Evolutionary conservation across 768 basidiomycete genomes (phyloP), one percentile per base, ranked within the genome.

Genomic region (Amanita rubescens): DNA sequence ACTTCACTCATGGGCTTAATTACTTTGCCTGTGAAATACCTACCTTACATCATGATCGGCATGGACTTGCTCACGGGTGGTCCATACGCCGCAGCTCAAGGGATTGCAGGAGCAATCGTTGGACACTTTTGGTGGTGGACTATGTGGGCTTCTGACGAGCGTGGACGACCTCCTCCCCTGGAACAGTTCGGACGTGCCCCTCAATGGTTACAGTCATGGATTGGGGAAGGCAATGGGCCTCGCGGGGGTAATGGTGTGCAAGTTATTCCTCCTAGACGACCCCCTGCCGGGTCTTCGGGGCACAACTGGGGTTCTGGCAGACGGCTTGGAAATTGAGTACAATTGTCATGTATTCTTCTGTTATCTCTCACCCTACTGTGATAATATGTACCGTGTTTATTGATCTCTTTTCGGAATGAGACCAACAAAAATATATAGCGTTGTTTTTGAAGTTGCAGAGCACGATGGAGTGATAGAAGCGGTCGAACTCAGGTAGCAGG

Each of bases 81-180:
- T 3, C 78, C 82, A 0, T 35, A 55, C 1, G 78, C 75, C 3
- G 86, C 83, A 3, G 77, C 80, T 6, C 61, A 72, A 24, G 70
- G 77, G 22, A 63, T 90, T 45, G 82, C 84, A 0, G 92, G 92
- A 7, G 76, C 86, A 32, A 75, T 89, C 30, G 78, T 84, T 2
- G 91, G 91, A 0, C 90, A 94, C 63, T 64, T 79, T 8, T 93
- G 89, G 87, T 90, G 85, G 82, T 88, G 82, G 83, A 63, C 71
- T 22, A 74, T 89, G 7, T 83, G 82, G 75, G 77, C 79, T 3
- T 10, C 42, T 11, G 69, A 70, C 30, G 69, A 66, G 15, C 63
- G 72, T n/a, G 75, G 76, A 24, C 65, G 63, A 5, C 65, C 65
- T 15, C 75, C 81, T 1, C 59, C 65, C 8, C 65, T 80, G 54